Evolutionary conservation across 129 eudicot species (phyloP).

Genomic region (Flaveria trinervia): DNA sequence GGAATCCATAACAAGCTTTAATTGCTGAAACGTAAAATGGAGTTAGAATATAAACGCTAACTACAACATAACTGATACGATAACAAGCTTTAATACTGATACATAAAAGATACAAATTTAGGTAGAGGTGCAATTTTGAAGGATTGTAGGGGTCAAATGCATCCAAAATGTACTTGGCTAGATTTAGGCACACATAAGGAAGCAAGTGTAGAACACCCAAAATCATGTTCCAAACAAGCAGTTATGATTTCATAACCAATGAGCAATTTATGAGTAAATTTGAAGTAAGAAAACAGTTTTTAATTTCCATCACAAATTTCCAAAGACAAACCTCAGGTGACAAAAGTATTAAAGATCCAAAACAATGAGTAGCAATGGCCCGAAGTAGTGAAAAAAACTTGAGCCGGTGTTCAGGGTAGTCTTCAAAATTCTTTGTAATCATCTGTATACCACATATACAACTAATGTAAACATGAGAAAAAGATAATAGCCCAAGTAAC

Average conservation of each 20-base stretch:
- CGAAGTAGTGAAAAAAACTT: constrained; percentile 92
- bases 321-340: constrained; percentile 70
- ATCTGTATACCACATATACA: constrained; percentile 50
- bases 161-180: neutral
- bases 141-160: neutral
- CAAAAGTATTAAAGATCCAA: constrained; percentile 80
- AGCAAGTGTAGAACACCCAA: neutral
- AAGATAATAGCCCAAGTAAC: constrained; percentile 2
- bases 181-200: neutral
- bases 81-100: too few relatives aligned
- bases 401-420: constrained; percentile 98
- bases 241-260: neutral
- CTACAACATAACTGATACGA: neutral
- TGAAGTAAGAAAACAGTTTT: neutral
- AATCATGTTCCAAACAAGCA: constrained; percentile 7
- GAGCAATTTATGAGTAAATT: neutral
- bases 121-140: neutral
- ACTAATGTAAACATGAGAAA: constrained; percentile 16
- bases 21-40: constrained; percentile 55
- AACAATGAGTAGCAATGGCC: constrained; percentile 94
- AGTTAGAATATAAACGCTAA: neutral
- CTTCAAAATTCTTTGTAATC: constrained; percentile 98
- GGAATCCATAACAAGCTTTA: constrained; percentile 97
- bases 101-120: neutral
- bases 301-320: neutral